Conservation (phyloP, 768 basidiomycete genomes). For the Amanita polypyramis region DNA sequence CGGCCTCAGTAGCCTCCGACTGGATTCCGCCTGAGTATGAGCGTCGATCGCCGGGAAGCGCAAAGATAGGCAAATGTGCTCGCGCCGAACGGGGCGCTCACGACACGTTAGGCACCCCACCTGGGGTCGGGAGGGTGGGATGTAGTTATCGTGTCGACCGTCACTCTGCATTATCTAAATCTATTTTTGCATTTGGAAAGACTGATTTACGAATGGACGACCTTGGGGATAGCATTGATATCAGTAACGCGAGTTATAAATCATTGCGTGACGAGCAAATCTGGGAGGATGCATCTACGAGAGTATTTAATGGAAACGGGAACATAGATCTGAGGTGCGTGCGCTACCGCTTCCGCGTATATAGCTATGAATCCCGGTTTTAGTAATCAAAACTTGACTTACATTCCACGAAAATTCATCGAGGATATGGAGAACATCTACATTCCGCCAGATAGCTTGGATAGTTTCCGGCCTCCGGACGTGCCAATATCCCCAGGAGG, state of each 20-base stretch:
- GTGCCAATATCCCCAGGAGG: constrained; percentile 6
- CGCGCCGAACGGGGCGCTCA: constrained; percentile 8
- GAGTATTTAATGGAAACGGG: constrained; percentile 34
- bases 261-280: constrained; percentile 19
- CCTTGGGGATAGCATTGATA: constrained; percentile 12
- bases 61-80: constrained; percentile 15
- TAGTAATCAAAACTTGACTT: constrained; percentile 31
- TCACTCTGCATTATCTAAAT: not conserved
- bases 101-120: constrained; percentile 5
- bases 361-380: constrained; percentile 7
- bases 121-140: constrained; percentile 8
- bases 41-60: constrained; percentile 14
- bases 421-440: constrained; percentile 35
- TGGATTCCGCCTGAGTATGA: constrained; percentile 35
- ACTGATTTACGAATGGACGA: constrained; percentile 13
- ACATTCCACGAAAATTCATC: constrained; percentile 40
- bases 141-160: not conserved
- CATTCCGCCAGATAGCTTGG: constrained; percentile 26
- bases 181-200: constrained; percentile 2
- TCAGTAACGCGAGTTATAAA: constrained; percentile 7
- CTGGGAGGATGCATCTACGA: constrained; percentile 38
- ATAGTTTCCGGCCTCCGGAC: constrained; percentile 10
- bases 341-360: not conserved
- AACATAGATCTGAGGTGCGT: constrained; percentile 46
- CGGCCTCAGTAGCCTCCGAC: constrained; percentile 43